These are phyloP conservation scores for Angophora floribunda DNA, from an alignment of 345 rosid genomes.

Conservation along the genomic window DNA sequence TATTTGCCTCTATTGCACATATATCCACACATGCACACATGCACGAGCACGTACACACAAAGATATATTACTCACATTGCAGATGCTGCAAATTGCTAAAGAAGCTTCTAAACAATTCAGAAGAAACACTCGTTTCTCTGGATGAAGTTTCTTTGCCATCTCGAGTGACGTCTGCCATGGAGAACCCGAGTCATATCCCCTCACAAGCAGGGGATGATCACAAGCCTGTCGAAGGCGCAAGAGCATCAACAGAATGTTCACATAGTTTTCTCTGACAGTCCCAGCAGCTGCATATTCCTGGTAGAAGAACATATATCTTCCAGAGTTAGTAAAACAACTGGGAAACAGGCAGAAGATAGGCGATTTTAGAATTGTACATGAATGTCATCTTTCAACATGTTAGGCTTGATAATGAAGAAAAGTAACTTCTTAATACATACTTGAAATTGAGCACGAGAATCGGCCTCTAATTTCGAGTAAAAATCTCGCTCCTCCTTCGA, in stretches of 20 bases:
- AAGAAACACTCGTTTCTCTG: constrained; percentile 27
- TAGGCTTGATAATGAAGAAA: not conserved
- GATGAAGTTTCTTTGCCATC: constrained; percentile 50
- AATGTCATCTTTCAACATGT: not conserved
- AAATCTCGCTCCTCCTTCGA: constrained; percentile 75
- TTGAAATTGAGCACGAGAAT: constrained; percentile 79
- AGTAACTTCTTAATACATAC: constrained; percentile 24
- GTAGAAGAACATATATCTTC: not conserved
- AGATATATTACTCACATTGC: constrained; percentile 53
- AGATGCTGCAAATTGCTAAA: constrained; percentile 81
- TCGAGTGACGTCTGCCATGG: constrained; percentile 47
- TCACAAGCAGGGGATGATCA: constrained; percentile 95
- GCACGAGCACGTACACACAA: not conserved
- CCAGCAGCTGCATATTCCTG: constrained; percentile 99
- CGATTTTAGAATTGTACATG: not conserved
- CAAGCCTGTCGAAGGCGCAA: constrained; percentile 99
- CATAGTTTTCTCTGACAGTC: constrained; percentile 91
- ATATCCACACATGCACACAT: not conserved
- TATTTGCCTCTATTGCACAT: not conserved
- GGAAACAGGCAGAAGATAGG: not conserved
- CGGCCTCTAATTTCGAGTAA: constrained; percentile 68
- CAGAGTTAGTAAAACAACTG: not conserved
- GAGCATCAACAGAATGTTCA: constrained; percentile 92
- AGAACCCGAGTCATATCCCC: constrained; percentile 51
- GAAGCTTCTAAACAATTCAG: constrained; percentile 60